Base-by-base conservation (phyloP, 805 yeast genomes). In the Starmerella kuoi region DNA sequence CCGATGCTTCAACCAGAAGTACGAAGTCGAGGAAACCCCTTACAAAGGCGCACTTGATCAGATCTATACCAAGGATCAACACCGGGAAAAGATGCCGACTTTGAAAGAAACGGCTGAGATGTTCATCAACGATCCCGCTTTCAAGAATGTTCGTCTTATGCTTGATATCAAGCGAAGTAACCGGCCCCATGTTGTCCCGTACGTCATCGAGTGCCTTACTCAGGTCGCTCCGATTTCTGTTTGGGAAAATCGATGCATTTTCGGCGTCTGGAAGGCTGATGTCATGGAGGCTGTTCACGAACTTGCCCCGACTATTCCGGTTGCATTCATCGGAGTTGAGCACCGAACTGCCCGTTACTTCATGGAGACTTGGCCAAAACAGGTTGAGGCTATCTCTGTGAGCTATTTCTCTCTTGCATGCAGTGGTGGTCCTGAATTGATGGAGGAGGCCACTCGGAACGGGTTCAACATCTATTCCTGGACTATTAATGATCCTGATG, bases 381-480 rank as follows among this genome's bases (percentile, higher is more conserved):
- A 72, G 58, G 65, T 77, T 40, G 64, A 67, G 23, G 81, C 77
- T 25, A 70, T 78, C 32, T 77, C 85, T 38, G 61, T 65, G 54
- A 67, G 47, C 31, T 54, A 52, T 23, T 43, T 53, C 24, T 54
- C 65, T 68, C 54, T 68, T 72, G 55, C 66, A 70, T 74, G 66
- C 61, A 3, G 51, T 41, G 49, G 65, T 46, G 55, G 72, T 56
- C 48, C 55, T 46, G 44, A 45, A 44, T 48, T 62, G 38, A 51
- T 65, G n/a, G 61, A 59, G 1, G 48, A 56, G 7, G 54, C 68
- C 15, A 46, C 54, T 21, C 48, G 52, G 12, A 49, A 60, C 18
- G 57, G 60, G 28, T 60, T 67, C 23, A 61, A 61, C 9, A 57
- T 69, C 3, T 72, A 65, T 45, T 51, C 69, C 3, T 74, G 80